Evolutionary conservation across 192 early-diverging fungal species (phyloP).

Genomic region (Backusella luteola): DNA sequence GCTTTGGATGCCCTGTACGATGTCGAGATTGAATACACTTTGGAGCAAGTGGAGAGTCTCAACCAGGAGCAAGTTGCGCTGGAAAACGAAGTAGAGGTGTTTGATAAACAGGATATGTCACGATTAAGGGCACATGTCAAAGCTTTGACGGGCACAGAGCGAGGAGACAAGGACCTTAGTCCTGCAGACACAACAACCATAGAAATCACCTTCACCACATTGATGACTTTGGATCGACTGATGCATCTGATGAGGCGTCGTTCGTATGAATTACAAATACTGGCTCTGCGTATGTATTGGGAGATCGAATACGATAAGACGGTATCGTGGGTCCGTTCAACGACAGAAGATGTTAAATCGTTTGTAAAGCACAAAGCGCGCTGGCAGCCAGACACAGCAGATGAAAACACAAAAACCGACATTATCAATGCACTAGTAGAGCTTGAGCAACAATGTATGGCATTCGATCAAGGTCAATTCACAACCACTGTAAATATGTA

Average conservation of each 20-base stretch:
- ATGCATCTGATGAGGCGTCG: conserved; percentile 30
- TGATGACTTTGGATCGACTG: conserved; percentile 39
- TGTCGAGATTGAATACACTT: conserved; percentile 10
- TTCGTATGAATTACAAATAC: conserved; percentile 33
- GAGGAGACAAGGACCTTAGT: conserved; percentile 27
- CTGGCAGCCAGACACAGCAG: conserved; percentile 12
- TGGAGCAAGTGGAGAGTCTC: conserved; percentile 28
- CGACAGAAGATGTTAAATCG: conserved; percentile 14
- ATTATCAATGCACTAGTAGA: conserved; percentile 23
- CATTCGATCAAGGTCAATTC: conserved; percentile 36
- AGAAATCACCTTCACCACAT: conserved; percentile 42
- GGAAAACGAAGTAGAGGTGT: conserved; percentile 38
- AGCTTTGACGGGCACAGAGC: conserved; percentile 29
- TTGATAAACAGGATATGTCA: conserved; percentile 43
- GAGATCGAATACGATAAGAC: conserved; percentile 34
- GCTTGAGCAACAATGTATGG: conserved; percentile 18
- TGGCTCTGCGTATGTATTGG: conserved; percentile 38
- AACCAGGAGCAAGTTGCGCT: conserved; percentile 32
- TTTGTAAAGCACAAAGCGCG: conserved; percentile 28
- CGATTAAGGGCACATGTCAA: conserved; percentile 45
- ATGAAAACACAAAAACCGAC: background rate
- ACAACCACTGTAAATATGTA: conserved; percentile 32
- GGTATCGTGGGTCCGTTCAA: conserved; percentile 17
- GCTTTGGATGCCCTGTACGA: conserved; percentile 28
- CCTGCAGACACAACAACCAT: conserved; percentile 50